Evolutionary conservation across 2,329 filamentous ascomycete genomes (phyloP), one percentile per base, ranked within the genome.

Genomic region (Colletotrichum graminicola): DNA sequence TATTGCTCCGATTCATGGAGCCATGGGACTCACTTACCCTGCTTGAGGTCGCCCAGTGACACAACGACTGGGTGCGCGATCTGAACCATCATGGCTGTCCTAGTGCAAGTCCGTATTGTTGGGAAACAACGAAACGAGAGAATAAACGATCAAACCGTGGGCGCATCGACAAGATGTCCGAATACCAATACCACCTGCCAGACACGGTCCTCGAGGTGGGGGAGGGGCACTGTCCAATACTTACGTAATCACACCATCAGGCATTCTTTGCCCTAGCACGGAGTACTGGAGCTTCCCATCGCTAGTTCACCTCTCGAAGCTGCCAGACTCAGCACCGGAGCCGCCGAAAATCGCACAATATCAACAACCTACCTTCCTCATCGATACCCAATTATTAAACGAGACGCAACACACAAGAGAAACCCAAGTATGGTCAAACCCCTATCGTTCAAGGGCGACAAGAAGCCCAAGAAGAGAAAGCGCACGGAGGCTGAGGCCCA

Each of bases 361-460:
- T 71, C 26, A 34, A 29, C 18, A 26, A 21, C 12, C 39, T 39
- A 59, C 61, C 62, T 71, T 62, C 67, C 66, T 29, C n/a, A 62
- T 72, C 41, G 60, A 65, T 41, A 21, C n/a, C 10, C 26, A 11
- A 12, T 21, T n/a, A 23, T 62, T 29, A 10, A 54, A 18, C 23
- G 34, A 10, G 21, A 49, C 54, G 39, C 29, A 23, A 45, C 45
- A 29, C 6, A 64, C 51, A 47, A 39, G 55, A 11, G 26, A 66
- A 43, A 62, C 56, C 34, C 32, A 26, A 76, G 74, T 73, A 96
- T 96, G 93, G 92, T 97, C 76, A 98, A 97, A 81, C 91, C 95
- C 59, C 89, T 99, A 70, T 87, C 90, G 60, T 99, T 99, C 87
- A 99, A 99, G 84, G 96, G 96, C 86, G 96, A 99, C 84, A 98